Conservation (phyloP, 768 basidiomycete genomes). For the Fistulinella prunicolor region DNA sequence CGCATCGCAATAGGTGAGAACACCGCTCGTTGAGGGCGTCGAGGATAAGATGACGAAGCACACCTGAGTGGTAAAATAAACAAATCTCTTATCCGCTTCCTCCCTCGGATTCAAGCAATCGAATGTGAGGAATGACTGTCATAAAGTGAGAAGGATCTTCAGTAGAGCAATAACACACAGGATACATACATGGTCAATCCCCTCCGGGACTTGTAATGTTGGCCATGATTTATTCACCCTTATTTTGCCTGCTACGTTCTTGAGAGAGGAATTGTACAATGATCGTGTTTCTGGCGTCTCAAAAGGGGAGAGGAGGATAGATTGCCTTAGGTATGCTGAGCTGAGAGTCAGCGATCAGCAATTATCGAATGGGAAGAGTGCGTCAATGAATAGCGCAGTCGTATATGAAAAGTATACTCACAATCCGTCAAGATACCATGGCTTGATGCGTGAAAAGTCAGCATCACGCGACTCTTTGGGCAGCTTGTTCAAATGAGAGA, state of each 20-base stretch:
- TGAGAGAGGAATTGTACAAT: constrained; percentile 70
- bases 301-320: constrained; percentile 80
- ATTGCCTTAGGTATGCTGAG: constrained; percentile 83
- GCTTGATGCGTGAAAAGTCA: constrained; percentile 96
- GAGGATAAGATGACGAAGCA: constrained; percentile 2
- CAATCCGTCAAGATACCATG: constrained; percentile 97
- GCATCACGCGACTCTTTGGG: constrained; percentile 92
- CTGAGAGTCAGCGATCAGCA: constrained; percentile 37
- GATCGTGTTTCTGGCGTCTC: constrained; percentile 87
- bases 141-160: not conserved
- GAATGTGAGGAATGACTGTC: constrained; percentile 70
- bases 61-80: constrained; percentile 84
- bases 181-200: constrained; percentile 69
- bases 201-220: constrained; percentile 76
- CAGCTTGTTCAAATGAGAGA: constrained; percentile 80
- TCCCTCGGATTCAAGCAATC: constrained; percentile 67
- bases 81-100: constrained; percentile 85
- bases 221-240: constrained; percentile 65
- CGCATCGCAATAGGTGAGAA: not conserved
- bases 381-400: constrained; percentile 70
- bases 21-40: not conserved
- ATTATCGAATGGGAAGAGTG: constrained; percentile 50
- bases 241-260: constrained; percentile 84
- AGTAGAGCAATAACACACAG: not conserved
- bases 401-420: constrained; percentile 40